A percentile compares a stretch with the other conserved stretches of the same genome.
Conservation (phyloP, 164 flowering plant species). For the Stephania japonica region DNA sequence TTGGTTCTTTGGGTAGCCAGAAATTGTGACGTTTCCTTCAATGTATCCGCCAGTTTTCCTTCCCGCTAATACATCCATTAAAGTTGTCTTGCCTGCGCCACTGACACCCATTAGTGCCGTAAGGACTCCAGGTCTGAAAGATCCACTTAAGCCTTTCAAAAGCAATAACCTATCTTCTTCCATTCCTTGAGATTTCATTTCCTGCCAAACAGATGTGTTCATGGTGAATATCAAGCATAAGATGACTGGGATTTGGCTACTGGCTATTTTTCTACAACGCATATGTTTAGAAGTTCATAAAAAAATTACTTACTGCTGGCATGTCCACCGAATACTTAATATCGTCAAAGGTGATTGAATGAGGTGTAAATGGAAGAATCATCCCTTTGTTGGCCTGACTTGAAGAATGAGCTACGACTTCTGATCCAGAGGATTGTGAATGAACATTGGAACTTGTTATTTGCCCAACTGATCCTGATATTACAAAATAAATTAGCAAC, state of each 20-base stretch:
- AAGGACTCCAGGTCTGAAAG: conserved; percentile 54
- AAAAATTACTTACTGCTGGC: conserved; percentile 36
- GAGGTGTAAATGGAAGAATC: conserved; percentile 57
- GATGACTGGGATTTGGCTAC: not conserved
- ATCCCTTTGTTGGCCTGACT: conserved; percentile 31
- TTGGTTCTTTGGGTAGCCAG: conserved; percentile 49
- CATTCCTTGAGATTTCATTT: conserved; percentile 52
- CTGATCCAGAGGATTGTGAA: conserved; percentile 15
- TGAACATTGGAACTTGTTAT: conserved; percentile 8
- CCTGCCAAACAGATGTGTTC: conserved; percentile 24
- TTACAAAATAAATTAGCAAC: not conserved
- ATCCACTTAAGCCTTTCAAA: conserved; percentile 42
- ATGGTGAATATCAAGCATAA: not conserved
- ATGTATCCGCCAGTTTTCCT: conserved; percentile 49
- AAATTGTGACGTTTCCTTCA: conserved; percentile 36
- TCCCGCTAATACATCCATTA: conserved; percentile 54
- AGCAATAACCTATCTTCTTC: conserved; percentile 32
- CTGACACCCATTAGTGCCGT: conserved; percentile 62
- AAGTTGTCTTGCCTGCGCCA: conserved; percentile 58
- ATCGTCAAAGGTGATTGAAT: conserved; percentile 41
- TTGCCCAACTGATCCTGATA: conserved; percentile 17
- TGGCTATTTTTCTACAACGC: not conserved
- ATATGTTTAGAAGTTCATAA: not conserved
- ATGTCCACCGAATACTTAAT: conserved; percentile 47
- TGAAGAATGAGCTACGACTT: conserved; percentile 3